These are phyloP conservation scores for Arabis hirsuta DNA, from an alignment of 345 rosid species.

Conservation along the genomic window DNA sequence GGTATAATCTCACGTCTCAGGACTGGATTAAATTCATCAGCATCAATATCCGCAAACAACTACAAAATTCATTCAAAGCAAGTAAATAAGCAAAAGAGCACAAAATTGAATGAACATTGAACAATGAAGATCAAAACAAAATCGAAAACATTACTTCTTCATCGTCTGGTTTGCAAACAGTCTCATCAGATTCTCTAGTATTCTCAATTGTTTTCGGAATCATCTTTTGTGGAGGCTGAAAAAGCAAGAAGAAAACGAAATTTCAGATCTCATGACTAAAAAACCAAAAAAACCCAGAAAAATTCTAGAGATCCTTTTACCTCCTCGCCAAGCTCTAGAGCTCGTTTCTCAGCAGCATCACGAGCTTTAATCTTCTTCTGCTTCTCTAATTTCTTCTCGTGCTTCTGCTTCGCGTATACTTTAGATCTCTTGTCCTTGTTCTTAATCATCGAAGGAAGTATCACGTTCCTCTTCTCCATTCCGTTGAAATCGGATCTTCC, in stretches of 20 bases:
- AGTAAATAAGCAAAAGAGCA: not conserved
- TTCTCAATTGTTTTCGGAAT: conserved; percentile 90
- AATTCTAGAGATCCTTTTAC: conserved; percentile 38
- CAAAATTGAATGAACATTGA: not conserved
- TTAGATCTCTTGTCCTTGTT: conserved; percentile 91
- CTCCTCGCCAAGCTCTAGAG: conserved; percentile 96
- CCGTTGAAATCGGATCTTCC: conserved; percentile 24
- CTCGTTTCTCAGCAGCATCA: conserved; percentile 74
- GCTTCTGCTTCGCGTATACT: conserved; percentile 79
- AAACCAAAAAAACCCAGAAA: not conserved
- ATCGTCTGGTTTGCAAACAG: conserved; percentile 88
- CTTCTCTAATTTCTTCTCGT: conserved; percentile 82
- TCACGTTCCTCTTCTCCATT: conserved; percentile 51
- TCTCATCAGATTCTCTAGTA: conserved; percentile 87
- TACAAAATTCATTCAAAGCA: conserved; percentile 32
- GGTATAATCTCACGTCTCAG: conserved; percentile 62
- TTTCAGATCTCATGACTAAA: not conserved
- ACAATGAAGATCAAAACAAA: not conserved
- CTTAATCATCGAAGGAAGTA: conserved; percentile 88
- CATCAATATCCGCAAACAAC: conserved; percentile 87
- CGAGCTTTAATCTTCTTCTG: conserved; percentile 83
- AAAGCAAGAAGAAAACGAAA: not conserved
- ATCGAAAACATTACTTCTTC: conserved; percentile 65
- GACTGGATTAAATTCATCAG: conserved; percentile 79
- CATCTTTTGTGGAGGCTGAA: conserved; percentile 73